Evolutionary conservation across 1,284 basidiomycete genomes (phyloP).

Genomic region (Trametes pubescens): DNA sequence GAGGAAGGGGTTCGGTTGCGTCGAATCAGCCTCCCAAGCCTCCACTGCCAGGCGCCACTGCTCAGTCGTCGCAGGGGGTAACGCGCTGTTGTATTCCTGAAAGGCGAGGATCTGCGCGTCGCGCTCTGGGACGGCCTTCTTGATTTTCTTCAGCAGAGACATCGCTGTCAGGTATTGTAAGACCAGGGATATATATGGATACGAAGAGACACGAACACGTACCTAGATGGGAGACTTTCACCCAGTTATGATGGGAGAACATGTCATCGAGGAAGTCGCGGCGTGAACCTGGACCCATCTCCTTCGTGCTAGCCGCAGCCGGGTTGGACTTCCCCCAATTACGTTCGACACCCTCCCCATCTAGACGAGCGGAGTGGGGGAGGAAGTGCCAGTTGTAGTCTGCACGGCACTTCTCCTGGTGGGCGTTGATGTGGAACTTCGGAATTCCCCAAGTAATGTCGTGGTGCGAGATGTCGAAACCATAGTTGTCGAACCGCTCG

Average conservation of each 20-base stretch:
- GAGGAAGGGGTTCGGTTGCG: background rate
- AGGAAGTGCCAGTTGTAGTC: slow-evolving; percentile 15
- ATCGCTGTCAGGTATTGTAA: too few relatives aligned
- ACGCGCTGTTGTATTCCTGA: slow-evolving; percentile 2
- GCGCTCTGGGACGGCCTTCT: slow-evolving; percentile 15
- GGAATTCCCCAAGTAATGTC: slow-evolving; percentile 10
- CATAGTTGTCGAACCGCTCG: slow-evolving; percentile 5
- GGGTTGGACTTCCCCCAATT: slow-evolving; percentile 14
- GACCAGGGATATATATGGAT: too few relatives aligned
- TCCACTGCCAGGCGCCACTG: too few relatives aligned
- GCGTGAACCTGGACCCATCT: slow-evolving; percentile 25
- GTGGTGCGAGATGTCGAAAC: background rate
- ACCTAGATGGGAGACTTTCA: too few relatives aligned
- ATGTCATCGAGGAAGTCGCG: slow-evolving; percentile 22
- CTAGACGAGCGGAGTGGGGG: slow-evolving; percentile 7
- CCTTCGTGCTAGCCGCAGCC: slow-evolving; percentile 16
- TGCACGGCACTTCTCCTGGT: slow-evolving; percentile 9
- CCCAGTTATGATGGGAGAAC: slow-evolving; percentile 19
- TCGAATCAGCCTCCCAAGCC: background rate
- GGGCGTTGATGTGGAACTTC: slow-evolving; percentile 18
- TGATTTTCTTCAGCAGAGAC: slow-evolving; percentile 5
- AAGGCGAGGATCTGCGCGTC: slow-evolving; percentile 6
- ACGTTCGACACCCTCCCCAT: slow-evolving; percentile 22
- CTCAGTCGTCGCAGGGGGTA: too few relatives aligned
- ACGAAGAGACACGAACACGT: too few relatives aligned